These are phyloP conservation scores for Saccharum hybrid DNA, from an alignment of 202 grass and related monocot genomes.

Conservation along the genomic window DNA sequence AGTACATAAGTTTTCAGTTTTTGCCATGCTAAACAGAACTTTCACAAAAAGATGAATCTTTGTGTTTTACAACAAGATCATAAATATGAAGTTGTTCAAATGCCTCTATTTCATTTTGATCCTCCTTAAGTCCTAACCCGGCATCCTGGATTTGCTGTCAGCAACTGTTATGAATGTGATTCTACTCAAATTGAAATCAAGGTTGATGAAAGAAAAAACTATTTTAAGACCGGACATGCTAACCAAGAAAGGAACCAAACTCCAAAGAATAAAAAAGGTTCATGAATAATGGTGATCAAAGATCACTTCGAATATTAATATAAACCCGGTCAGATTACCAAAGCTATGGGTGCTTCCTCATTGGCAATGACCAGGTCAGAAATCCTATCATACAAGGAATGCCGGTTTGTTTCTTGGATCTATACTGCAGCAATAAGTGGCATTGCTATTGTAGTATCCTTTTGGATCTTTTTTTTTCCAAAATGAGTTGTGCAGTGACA, in stretches of 20 bases:
- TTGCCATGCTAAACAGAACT: not conserved
- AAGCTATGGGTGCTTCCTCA: not conserved
- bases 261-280: not conserved
- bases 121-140: not conserved
- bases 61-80: constrained; percentile 18
- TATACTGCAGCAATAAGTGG: not conserved
- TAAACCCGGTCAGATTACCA: not conserved
- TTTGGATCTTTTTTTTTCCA: not conserved
- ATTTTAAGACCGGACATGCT: not conserved
- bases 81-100: constrained; percentile 28
- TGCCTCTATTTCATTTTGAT: not conserved
- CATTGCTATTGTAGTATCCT: not conserved
- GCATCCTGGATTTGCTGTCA: not conserved
- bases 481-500: not conserved
- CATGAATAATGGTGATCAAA: not conserved
- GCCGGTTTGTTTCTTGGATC: not conserved
- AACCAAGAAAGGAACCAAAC: constrained; percentile 15
- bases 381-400: not conserved
- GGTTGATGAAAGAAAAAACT: not conserved
- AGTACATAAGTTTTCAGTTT: not conserved
- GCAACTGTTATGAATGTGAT: not conserved
- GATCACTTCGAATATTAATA: not conserved
- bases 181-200: constrained; percentile 16
- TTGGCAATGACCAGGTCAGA: not conserved
- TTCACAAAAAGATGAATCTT: not conserved